phyloP scores from a whole-genome alignment of 2,329 filamentous ascomycete genomes.

The Fusarium armeniacum region DNA sequence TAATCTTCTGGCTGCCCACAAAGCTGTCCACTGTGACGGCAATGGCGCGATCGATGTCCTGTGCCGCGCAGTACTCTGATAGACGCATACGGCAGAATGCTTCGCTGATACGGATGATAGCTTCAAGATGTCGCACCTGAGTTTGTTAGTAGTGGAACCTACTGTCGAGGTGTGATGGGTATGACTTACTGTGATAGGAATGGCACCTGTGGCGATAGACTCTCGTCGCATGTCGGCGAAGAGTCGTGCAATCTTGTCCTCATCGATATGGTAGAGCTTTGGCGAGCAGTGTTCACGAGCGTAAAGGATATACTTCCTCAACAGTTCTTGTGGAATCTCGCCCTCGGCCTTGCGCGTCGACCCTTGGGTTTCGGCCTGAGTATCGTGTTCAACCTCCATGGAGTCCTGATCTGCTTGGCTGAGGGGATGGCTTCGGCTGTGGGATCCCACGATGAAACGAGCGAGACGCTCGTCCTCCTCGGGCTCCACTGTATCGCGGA shows the following conservation, averaged over 20 bases:
- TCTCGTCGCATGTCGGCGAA: conserved; percentile 98
- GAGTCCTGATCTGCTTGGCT: conserved; percentile 64
- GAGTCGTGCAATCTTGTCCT: conserved; percentile 93
- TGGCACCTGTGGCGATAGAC: conserved; percentile 92
- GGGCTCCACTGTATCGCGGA: conserved; percentile 94
- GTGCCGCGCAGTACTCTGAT: conserved; percentile 91
- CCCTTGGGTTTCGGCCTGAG: conserved; percentile 57
- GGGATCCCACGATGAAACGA: conserved; percentile 93
- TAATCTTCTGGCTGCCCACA: conserved; percentile 95
- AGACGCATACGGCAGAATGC: conserved; percentile 97
- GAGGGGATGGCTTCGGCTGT: conserved; percentile 87
- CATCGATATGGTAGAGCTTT: conserved; percentile 97
- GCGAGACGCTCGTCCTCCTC: conserved; percentile 92
- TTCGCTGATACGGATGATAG: conserved; percentile 95
- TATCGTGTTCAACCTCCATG: conserved; percentile 75
- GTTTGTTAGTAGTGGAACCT: conserved; percentile 27
- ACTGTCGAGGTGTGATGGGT: not conserved
- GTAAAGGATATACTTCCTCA: conserved; percentile 97
- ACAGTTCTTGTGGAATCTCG: conserved; percentile 88
- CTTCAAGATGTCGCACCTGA: conserved; percentile 95
- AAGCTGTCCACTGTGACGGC: conserved; percentile 97
- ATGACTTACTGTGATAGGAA: conserved; percentile 92
- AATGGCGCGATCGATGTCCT: conserved; percentile 97
- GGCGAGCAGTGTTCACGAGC: conserved; percentile 89
- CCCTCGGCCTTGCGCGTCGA: conserved; percentile 60